Percentiles rank a stretch among this genome's conserved stretches.
Conservation (phyloP, 768 basidiomycete genomes). For the Suillus weaverae region DNA sequence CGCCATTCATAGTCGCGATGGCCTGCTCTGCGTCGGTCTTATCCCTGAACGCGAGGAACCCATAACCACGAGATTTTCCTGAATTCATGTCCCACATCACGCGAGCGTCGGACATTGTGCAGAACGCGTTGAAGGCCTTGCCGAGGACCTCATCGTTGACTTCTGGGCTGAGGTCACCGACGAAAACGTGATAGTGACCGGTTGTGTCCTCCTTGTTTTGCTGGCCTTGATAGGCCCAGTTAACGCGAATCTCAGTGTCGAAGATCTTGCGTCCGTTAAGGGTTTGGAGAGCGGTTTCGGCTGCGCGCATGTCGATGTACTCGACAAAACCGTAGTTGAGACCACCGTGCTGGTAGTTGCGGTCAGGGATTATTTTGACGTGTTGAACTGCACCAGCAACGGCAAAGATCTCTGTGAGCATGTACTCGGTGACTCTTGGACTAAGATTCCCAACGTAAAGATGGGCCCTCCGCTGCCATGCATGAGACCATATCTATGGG, state of each 20-base stretch:
- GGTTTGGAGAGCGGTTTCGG: slow-evolving; percentile 97
- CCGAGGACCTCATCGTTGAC: slow-evolving; percentile 96
- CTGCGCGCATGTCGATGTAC: slow-evolving; percentile 97
- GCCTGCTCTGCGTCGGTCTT: slow-evolving; percentile 99
- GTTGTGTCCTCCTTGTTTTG: slow-evolving; percentile 99
- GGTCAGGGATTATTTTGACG: slow-evolving; percentile 99
- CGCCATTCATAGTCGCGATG: slow-evolving; percentile 99
- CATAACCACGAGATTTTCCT: slow-evolving; percentile 96
- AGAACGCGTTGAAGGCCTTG: slow-evolving; percentile 97
- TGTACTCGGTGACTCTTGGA: slow-evolving; percentile 97
- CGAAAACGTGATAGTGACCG: slow-evolving; percentile 97
- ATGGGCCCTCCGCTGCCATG: slow-evolving; percentile 81
- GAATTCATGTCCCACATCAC: slow-evolving; percentile 99
- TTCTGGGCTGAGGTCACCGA: slow-evolving; percentile 98
- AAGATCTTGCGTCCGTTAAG: slow-evolving; percentile 99
- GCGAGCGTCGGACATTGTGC: slow-evolving; percentile 93
- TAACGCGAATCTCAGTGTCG: slow-evolving; percentile 98
- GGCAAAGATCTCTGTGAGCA: slow-evolving; percentile 97
- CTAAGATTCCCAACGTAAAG: slow-evolving; percentile 98
- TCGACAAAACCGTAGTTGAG: slow-evolving; percentile 99
- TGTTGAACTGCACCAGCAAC: slow-evolving; percentile 96
- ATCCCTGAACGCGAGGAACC: slow-evolving; percentile 98
- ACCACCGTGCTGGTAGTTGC: slow-evolving; percentile 98
- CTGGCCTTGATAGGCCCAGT: slow-evolving; percentile 99
- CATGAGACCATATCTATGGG: slow-evolving; percentile 11